Conservation (phyloP, 352 stramenopile genomes). For the Pseudoperonospora humuli region DNA sequence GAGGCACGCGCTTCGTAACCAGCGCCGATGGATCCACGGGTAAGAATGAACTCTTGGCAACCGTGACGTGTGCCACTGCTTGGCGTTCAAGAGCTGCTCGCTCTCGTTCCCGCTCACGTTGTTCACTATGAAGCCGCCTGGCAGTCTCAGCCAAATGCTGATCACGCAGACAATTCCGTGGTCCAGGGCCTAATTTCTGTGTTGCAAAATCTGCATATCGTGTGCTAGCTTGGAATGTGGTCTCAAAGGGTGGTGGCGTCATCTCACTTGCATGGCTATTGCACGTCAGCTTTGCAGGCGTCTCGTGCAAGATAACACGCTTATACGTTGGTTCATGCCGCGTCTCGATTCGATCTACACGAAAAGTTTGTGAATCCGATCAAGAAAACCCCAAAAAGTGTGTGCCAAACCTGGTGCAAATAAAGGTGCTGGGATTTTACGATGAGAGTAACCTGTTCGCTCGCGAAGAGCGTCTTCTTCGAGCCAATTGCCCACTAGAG, state of each 20-base stretch:
- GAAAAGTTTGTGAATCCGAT: no score
- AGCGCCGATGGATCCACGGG: slow-evolving; percentile 27
- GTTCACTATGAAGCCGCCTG: slow-evolving; percentile 25
- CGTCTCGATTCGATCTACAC: slow-evolving; percentile 33
- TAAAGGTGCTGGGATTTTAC: slow-evolving; percentile 33
- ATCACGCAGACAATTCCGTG: slow-evolving; percentile 40
- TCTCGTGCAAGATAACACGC: slow-evolving; percentile 41
- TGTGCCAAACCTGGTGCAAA: slow-evolving; percentile 35
- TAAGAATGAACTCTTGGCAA: slow-evolving; percentile 34
- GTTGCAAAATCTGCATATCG: slow-evolving; percentile 40
- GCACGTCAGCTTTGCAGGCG: slow-evolving; percentile 14
- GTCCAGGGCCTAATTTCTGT: slow-evolving; percentile 17
- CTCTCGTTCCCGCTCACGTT: slow-evolving; percentile 24
- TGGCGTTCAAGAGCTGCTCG: slow-evolving; percentile 18
- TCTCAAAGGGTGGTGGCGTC: slow-evolving; percentile 35
- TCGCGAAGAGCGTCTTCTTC: slow-evolving; percentile 65
- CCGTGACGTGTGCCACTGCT: slow-evolving; percentile 13
- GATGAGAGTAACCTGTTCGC: slow-evolving; percentile 50
- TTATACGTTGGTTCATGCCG: slow-evolving; percentile 39
- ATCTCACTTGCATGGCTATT: slow-evolving; percentile 26
- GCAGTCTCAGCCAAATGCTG: slow-evolving; percentile 36
- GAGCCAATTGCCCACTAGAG: slow-evolving; percentile 80
- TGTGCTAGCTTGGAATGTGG: slow-evolving; percentile 44
- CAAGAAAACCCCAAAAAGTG: no score
- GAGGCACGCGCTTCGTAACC: slow-evolving; percentile 32